Percentiles rank a stretch among this genome's conserved stretches.
Evolutionary conservation across 140 eudicot genomes (phyloP).

Genomic region (Anethum foeniculum): DNA sequence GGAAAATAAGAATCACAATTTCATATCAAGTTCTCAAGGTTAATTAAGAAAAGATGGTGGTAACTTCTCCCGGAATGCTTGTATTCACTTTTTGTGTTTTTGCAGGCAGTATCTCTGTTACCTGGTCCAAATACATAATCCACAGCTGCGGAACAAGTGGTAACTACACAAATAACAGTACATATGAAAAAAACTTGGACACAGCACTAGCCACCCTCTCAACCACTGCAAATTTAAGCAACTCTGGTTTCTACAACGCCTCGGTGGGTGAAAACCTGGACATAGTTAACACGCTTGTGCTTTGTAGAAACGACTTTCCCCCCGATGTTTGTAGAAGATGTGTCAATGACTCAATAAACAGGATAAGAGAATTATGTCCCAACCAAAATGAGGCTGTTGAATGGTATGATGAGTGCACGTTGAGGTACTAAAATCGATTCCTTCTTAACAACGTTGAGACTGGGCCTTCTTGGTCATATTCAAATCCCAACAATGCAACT

Average conservation of each 20-base stretch:
- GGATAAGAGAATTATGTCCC: constrained; percentile 20
- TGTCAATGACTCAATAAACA: not conserved
- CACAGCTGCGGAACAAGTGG: not conserved
- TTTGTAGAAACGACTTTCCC: constrained; percentile 35
- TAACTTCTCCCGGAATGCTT: not conserved
- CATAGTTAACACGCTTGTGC: constrained; percentile 20
- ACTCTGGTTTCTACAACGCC: constrained; percentile 29
- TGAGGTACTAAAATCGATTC: constrained; percentile 16
- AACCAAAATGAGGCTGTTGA: constrained; percentile 2
- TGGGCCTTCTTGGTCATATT: not conserved
- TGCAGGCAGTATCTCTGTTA: not conserved
- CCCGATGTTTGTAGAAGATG: constrained; percentile 23
- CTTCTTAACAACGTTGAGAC: not conserved
- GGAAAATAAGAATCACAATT: not conserved
- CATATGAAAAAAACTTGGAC: constrained; percentile 20
- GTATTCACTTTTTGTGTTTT: not conserved
- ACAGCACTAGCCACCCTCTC: constrained; percentile 13
- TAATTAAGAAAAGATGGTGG: not conserved
- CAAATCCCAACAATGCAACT: not conserved
- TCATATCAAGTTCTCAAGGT: not conserved
- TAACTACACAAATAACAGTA: constrained; percentile 17
- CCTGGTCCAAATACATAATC: not conserved
- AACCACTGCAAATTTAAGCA: not conserved
- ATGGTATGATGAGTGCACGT: constrained; percentile 32
- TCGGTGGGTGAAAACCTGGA: constrained; percentile 25